Base-by-base conservation (phyloP, 305 asterid genomes). In the Fraxinus velutina region DNA sequence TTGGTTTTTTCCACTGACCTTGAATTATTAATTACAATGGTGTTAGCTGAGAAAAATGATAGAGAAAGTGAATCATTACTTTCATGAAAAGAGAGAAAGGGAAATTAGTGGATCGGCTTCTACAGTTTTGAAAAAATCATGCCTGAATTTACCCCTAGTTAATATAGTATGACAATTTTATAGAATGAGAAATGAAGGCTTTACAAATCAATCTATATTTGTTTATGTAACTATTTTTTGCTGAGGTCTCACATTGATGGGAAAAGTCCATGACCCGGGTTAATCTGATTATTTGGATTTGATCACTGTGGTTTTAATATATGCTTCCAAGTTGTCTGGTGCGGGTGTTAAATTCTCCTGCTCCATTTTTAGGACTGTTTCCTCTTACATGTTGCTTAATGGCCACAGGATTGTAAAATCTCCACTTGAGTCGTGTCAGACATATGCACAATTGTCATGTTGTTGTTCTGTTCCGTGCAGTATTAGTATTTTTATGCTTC, bases 151-250 rank as follows among this genome's bases (percentile, higher is more conserved):
- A n/a, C 36, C 71, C 15, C 68, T 66, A 29, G 50, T 75, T 39
- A 78, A 60, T 64, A 4, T 66, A 4, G 33, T 68, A 76, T 66
- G 36, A 37, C 34, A 12, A 2, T 52, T 74, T 74, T 10, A 24
- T 21, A 34, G 73, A 74, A 42, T 21, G 80, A 39, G 68, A 71
- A 80, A 73, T 55, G 36, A 27, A 73, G 76, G 74, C 73, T 73
- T 60, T 33, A 73, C 42, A 15, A 57, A 32, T 52, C 24, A 55
- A 37, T 17, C 57, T 42, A 57, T 64, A 17, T 33, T 30, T n/a
- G 8, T 66, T 66, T 27, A 66, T 27, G 37, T 12, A 29, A 68
- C 37, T 1, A 33, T 60, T 75, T 62, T 81, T n/a, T n/a, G 32
- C 68, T 75, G 21, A 29, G 52, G 37, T 62, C 75, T 42, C 15